Evolutionary conservation across 2,329 filamentous ascomycete genomes (phyloP).

Genomic region (Ophiocordyceps australis): DNA sequence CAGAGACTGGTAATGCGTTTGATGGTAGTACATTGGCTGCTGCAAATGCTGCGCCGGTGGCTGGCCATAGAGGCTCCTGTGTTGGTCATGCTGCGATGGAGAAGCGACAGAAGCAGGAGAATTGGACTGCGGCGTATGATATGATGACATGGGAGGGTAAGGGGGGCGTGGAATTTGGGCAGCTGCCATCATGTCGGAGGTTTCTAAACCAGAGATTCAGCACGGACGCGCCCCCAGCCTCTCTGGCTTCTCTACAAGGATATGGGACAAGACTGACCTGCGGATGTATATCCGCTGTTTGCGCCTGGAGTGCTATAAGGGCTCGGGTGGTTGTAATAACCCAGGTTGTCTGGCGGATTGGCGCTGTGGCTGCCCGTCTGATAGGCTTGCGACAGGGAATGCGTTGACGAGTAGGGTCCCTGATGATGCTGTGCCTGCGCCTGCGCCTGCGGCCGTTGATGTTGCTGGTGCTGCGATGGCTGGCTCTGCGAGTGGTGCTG

Average conservation of each 20-base stretch:
- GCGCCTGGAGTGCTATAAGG: slow-evolving; percentile 71
- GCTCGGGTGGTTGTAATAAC: slow-evolving; percentile 64
- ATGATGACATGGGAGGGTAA: slow-evolving; percentile 77
- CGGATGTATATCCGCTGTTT: slow-evolving; percentile 70
- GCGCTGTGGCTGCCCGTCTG: slow-evolving; percentile 44
- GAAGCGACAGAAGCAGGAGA: slow-evolving; percentile 88
- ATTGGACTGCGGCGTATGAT: slow-evolving; percentile 89
- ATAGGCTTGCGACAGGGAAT: slow-evolving; percentile 50
- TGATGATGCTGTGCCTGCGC: slow-evolving; percentile 36
- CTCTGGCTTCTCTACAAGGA: too few relatives aligned
- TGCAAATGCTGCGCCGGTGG: slow-evolving; percentile 63
- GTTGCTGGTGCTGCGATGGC: slow-evolving; percentile 35
- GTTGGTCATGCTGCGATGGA: slow-evolving; percentile 73
- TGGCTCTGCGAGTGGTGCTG: slow-evolving; percentile 41
- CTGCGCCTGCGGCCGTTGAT: slow-evolving; percentile 29
- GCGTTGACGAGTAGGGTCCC: slow-evolving; percentile 48
- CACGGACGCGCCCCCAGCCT: too few relatives aligned
- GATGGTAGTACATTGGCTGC: slow-evolving; percentile 61
- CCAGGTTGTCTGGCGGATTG: slow-evolving; percentile 44
- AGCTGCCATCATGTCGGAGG: slow-evolving; percentile 50
- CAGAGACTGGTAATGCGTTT: slow-evolving; percentile 48
- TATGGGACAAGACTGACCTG: slow-evolving; percentile 58
- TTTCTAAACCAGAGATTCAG: too few relatives aligned
- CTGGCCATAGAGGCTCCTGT: slow-evolving; percentile 72
- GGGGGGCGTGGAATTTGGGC: slow-evolving; percentile 53